Evolutionary conservation across 805 yeast genomes (phyloP), one percentile per base, ranked within the genome.

Genomic region (Sungouiella thailandica): DNA sequence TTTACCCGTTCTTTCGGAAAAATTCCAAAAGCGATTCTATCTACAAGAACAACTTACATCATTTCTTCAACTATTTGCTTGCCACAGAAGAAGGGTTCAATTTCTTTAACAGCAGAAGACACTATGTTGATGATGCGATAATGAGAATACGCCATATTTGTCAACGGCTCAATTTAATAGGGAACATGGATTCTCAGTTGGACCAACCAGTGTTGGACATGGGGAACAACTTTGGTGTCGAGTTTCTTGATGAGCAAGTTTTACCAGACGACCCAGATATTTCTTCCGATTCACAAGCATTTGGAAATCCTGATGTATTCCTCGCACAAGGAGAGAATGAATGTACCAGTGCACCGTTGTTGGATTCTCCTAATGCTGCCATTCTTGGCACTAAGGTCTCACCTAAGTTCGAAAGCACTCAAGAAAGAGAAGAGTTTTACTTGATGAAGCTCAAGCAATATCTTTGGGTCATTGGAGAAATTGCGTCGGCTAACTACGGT

Each of bases 381-480:
- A n/a, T n/a, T n/a, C n/a, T n/a, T n/a, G n/a, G n/a, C n/a, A n/a
- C n/a, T n/a, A n/a, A n/a, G n/a, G n/a, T n/a, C n/a, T n/a, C n/a
- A n/a, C n/a, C n/a, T n/a, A n/a, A n/a, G n/a, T n/a, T n/a, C n/a
- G n/a, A n/a, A n/a, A n/a, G n/a, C n/a, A n/a, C n/a, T n/a, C 20
- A 26, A 4, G 20, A 26, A 14, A 61, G 60, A 4, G 65, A 67
- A 5, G 57, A 59, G 13, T 39, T 35, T 20, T 28, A 35, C 12
- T 19, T 47, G 12, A 39, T 32, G 12, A 70, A 69, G 41, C 55
- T 90, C 17, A 86, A 85, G 50, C 84, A 89, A 8, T 75, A 82
- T 22, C 48, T 90, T 23, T 90, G 97, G 97, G 80, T 94, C 2
- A 67, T 86, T 22, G 97, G 96, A 0, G 79, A 80, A 47, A 77